Evolutionary conservation across 805 yeast species (phyloP).

Genomic region (Wickerhamiella azyma): DNA sequence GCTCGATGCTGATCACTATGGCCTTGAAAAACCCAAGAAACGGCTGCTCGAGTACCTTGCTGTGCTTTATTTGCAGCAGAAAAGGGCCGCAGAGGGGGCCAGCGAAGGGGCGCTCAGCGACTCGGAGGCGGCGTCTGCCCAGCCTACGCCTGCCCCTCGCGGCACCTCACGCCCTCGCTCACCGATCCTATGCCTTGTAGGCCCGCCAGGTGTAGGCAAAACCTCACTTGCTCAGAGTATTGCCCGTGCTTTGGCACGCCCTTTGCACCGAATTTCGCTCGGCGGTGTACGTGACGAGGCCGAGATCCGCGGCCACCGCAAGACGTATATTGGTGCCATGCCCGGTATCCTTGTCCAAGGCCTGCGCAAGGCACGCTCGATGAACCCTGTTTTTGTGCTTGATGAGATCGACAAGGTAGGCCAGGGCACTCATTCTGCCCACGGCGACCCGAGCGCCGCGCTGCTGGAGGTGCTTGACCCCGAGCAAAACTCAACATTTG

Average conservation of each 20-base stretch:
- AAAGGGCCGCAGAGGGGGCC: slow-evolving; percentile 7
- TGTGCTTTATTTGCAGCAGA: slow-evolving; percentile 45
- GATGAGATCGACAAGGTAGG: slow-evolving; percentile 78
- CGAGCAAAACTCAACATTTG: slow-evolving; percentile 65
- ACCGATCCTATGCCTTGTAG: slow-evolving; percentile 70
- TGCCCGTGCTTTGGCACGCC: slow-evolving; percentile 58
- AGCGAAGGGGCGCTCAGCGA: background rate
- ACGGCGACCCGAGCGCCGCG: slow-evolving; percentile 87
- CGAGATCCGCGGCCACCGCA: slow-evolving; percentile 78
- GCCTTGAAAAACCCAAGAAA: slow-evolving; percentile 57
- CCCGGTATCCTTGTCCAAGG: slow-evolving; percentile 75
- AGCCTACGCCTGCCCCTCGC: no score
- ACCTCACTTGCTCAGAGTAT: slow-evolving; percentile 75
- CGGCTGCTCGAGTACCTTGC: slow-evolving; percentile 69
- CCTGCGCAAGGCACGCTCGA: slow-evolving; percentile 54
- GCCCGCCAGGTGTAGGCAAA: slow-evolving; percentile 92
- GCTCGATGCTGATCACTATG: slow-evolving; percentile 67
- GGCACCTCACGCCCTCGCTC: slow-evolving; percentile 34
- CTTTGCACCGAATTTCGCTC: slow-evolving; percentile 64
- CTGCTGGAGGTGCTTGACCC: slow-evolving; percentile 80
- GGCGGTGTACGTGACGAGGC: slow-evolving; percentile 87
- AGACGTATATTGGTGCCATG: slow-evolving; percentile 87
- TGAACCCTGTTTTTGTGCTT: slow-evolving; percentile 70
- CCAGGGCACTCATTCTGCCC: slow-evolving; percentile 36
- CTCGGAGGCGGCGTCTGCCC: no score